Base-by-base conservation (phyloP, 2,329 filamentous ascomycete genomes). In the Cladophialophora chaetospira region DNA sequence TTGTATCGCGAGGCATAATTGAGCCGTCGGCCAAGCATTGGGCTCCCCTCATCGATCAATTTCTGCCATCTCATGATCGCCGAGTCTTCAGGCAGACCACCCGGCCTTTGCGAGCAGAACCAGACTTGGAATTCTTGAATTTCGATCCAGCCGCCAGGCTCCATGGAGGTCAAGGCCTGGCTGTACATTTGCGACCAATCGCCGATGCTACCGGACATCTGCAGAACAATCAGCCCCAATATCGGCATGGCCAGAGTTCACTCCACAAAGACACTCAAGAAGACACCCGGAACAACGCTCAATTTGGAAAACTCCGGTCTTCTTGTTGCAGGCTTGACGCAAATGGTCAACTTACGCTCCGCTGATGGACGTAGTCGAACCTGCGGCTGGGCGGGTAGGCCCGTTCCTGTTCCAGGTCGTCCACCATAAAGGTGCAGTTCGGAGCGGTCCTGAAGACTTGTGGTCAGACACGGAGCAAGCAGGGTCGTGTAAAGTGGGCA, bases 191-290 rank as follows among this genome's bases (percentile, higher is more conserved):
- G 58, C 46, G 67, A 66, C 51, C 70, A 71, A 40, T 75, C 72
- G 21, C 74, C 70, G 5, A 63, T 70, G 75, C 45, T 33, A 77
- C 81, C 60, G 26, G 61, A 55, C 63, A 69, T 58, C n/a, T n/a
- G n/a, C n/a, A n/a, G n/a, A n/a, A n/a, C n/a, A n/a, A n/a, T n/a
- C n/a, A n/a, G n/a, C n/a, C n/a, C n/a, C n/a, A n/a, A n/a, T n/a
- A n/a, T n/a, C n/a, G n/a, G n/a, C n/a, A n/a, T n/a, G n/a, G n/a
- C n/a, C n/a, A n/a, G n/a, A n/a, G n/a, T n/a, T n/a, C n/a, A n/a
- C n/a, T n/a, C n/a, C n/a, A n/a, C n/a, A n/a, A n/a, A n/a, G n/a
- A n/a, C n/a, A n/a, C n/a, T n/a, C n/a, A n/a, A n/a, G n/a, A n/a
- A n/a, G n/a, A n/a, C n/a, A n/a, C n/a, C n/a, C n/a, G n/a, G n/a